Percentiles rank a stretch among this genome's conserved stretches.
Evolutionary conservation across 495 filamentous ascomycete genomes (phyloP).

Genomic region (Tricharina praecox): DNA sequence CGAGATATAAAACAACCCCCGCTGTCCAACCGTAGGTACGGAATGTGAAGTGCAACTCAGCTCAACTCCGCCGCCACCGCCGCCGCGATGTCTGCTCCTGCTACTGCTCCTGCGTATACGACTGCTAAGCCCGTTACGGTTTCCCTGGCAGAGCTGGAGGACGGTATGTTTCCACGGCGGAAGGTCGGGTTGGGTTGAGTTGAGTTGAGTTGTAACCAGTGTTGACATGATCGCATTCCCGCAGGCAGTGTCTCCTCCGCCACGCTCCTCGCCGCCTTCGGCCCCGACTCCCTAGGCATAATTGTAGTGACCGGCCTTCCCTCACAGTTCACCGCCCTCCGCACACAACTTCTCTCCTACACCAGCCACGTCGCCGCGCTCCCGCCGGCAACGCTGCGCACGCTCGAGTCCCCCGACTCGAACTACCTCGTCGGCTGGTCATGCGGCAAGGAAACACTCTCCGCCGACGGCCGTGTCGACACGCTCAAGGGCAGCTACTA

Average conservation of each 20-base stretch:
- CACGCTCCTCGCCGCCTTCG: conserved; percentile 70
- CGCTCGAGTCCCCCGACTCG: conserved; percentile 45
- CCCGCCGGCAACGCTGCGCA: conserved; percentile 47
- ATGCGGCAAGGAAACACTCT: conserved; percentile 84
- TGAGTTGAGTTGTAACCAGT: background rate
- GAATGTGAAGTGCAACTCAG: no score
- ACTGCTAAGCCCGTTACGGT: conserved; percentile 21
- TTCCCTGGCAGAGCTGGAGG: conserved; percentile 14
- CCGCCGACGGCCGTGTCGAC: conserved; percentile 63
- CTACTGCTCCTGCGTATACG: no score
- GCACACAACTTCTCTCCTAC: conserved; percentile 61
- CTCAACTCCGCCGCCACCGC: no score
- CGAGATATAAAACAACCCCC: no score
- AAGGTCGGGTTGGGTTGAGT: background rate
- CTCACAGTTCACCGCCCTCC: conserved; percentile 45
- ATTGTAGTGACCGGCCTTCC: conserved; percentile 79
- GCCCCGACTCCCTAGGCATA: conserved; percentile 79
- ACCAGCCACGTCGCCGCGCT: conserved; percentile 81
- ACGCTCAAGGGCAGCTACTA: conserved; percentile 94
- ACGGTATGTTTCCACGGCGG: conserved; percentile 6
- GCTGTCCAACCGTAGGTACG: no score
- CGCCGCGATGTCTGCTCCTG: no score
- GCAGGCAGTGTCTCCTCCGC: conserved; percentile 55
- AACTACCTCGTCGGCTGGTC: conserved; percentile 53
- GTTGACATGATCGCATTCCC: conserved; percentile 1